Conservation (phyloP, 1,139 yeast species). For the Suhomyces guaymorum region DNA sequence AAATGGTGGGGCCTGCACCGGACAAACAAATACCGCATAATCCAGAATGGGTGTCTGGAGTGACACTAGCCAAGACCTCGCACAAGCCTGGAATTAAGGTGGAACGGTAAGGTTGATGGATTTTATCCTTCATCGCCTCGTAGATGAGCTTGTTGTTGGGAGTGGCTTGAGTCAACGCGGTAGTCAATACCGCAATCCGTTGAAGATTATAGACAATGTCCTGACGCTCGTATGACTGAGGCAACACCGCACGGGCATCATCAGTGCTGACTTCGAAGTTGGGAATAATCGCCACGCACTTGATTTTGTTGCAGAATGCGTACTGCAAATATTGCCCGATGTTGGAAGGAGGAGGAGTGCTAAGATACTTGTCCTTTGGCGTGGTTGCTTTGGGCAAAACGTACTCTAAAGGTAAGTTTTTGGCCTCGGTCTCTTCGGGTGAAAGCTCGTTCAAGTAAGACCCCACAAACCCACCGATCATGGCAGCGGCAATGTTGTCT, state of each 20-base stretch:
- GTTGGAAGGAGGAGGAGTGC: conserved; percentile 65
- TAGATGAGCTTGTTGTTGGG: conserved; percentile 83
- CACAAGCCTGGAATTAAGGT: conserved; percentile 87
- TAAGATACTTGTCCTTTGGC: conserved; percentile 53
- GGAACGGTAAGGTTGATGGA: conserved; percentile 94
- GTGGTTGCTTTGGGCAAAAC: conserved; percentile 78
- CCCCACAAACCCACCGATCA: conserved; percentile 98
- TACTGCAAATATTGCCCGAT: conserved; percentile 90
- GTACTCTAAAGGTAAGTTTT: conserved; percentile 80
- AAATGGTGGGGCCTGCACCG: conserved; percentile 97
- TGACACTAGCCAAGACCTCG: conserved; percentile 75
- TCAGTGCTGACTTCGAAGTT: conserved; percentile 94
- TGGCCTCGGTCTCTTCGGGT: conserved; percentile 66
- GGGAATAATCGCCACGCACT: conserved; percentile 90
- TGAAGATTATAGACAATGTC: conserved; percentile 86
- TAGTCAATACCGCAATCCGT: conserved; percentile 46
- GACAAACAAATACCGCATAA: conserved; percentile 90
- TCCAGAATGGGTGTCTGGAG: conserved; percentile 82
- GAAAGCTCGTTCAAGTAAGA: conserved; percentile 82
- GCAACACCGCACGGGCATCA: conserved; percentile 84
- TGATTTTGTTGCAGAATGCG: conserved; percentile 77
- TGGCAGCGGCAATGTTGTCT: conserved; percentile 96
- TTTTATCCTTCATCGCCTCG: conserved; percentile 94
- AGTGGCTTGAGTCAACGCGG: conserved; percentile 75
- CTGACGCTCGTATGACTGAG: conserved; percentile 71